Conservation (phyloP, 257 asterid genomes). For the Solanum paucissectum region DNA sequence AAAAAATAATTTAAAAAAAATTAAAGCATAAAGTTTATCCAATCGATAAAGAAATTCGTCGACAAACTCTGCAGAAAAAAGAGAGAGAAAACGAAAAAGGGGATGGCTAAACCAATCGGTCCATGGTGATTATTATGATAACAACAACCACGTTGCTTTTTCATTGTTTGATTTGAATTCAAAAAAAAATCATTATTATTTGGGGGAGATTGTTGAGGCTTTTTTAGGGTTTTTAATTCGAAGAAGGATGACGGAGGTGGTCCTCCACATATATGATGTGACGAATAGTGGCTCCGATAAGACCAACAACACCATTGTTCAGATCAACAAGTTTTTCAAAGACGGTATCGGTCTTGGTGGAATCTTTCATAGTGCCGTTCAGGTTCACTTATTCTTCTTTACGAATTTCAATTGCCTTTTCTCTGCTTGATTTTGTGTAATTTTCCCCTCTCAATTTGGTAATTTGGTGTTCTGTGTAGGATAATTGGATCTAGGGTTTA, state of each 20-base stretch:
- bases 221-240: constrained; percentile 16
- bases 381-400: constrained; percentile 29
- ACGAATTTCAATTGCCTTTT: background rate
- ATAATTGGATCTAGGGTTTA: constrained; percentile 25
- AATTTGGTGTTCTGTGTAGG: background rate
- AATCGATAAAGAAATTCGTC: background rate
- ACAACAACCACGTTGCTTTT: background rate
- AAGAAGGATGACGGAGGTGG: constrained; percentile 49
- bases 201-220: background rate
- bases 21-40: background rate
- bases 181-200: background rate
- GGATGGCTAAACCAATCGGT: background rate
- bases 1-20: background rate
- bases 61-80: background rate
- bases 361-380: constrained; percentile 96
- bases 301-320: constrained; percentile 83
- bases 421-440: background rate
- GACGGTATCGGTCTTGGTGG: constrained; percentile 99
- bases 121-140: background rate
- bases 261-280: constrained; percentile 91
- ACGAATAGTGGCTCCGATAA: constrained; percentile 86
- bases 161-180: background rate
- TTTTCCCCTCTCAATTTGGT: background rate
- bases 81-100: background rate
- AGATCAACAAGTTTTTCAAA: constrained; percentile 92